A percentile compares a stretch with the other conserved stretches of the same genome.
These are phyloP conservation scores for Botryotinia globosa DNA, from an alignment of 2,329 filamentous ascomycete genomes.

Conservation along the genomic window DNA sequence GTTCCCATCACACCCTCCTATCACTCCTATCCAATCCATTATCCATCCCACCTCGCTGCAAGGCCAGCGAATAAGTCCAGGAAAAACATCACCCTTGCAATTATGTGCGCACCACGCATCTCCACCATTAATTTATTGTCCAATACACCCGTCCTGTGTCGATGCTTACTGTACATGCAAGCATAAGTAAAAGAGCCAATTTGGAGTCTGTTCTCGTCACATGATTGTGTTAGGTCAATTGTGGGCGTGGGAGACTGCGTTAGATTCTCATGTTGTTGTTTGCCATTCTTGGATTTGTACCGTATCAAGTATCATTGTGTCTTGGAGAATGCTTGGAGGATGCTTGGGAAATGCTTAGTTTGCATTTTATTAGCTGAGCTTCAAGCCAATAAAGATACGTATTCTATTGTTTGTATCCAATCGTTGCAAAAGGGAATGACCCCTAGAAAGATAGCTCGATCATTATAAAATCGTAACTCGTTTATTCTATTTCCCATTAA, in stretches of 20 bases:
- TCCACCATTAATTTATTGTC: not conserved
- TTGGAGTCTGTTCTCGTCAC: not conserved
- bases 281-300: not conserved
- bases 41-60: constrained; percentile 14
- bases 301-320: not conserved
- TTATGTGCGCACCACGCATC: not conserved
- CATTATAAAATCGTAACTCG: constrained; percentile 16
- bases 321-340: not conserved
- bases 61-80: constrained; percentile 19
- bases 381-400: not conserved
- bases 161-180: not conserved
- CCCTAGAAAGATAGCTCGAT: not conserved
- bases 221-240: not conserved
- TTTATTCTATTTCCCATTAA: constrained; percentile 18
- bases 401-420: not conserved
- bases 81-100: constrained; percentile 7
- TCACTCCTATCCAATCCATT: not conserved
- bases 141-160: not conserved
- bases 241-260: not conserved
- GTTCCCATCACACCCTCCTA: not conserved
- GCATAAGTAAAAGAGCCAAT: not conserved
- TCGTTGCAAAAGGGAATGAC: not conserved
- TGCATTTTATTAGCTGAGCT: not conserved
- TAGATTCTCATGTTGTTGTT: not conserved
- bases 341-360: not conserved